Conservation (phyloP, 2,329 filamentous ascomycete genomes). For the Scleromitrula shiraiana region DNA sequence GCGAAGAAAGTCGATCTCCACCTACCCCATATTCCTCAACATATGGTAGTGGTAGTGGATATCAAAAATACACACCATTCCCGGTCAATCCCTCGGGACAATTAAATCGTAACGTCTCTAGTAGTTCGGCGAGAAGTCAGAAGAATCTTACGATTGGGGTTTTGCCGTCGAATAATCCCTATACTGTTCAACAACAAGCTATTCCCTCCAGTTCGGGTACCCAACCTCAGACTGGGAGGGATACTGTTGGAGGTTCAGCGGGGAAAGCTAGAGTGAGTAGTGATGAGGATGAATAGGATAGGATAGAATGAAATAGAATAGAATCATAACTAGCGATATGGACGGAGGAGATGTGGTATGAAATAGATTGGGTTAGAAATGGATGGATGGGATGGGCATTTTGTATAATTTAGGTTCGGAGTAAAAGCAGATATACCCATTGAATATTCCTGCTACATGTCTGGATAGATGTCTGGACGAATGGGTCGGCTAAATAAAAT, state of each 20-base stretch:
- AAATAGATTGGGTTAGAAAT: no score
- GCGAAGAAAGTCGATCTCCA: background rate
- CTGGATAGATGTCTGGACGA: background rate
- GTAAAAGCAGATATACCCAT: background rate
- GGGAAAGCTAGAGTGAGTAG: no score
- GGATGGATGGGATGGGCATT: background rate
- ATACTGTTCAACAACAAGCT: background rate
- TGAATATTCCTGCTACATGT: background rate
- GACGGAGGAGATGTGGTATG: background rate
- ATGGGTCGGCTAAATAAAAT: no score
- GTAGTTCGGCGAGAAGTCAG: constrained; percentile 2
- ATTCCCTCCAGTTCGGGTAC: no score
- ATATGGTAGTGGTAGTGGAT: constrained; percentile 3
- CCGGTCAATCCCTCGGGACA: constrained; percentile 1
- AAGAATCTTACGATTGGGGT: background rate
- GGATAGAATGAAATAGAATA: no score
- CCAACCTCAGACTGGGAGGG: background rate
- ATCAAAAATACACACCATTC: constrained; percentile 3
- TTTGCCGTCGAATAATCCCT: background rate
- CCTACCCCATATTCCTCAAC: background rate
- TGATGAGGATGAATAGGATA: no score
- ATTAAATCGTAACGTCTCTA: background rate
- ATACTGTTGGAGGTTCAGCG: background rate
- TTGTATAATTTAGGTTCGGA: background rate
- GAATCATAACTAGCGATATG: background rate